Evolutionary conservation across 164 flowering plant genomes (phyloP).

Genomic region (Piper longum): DNA sequence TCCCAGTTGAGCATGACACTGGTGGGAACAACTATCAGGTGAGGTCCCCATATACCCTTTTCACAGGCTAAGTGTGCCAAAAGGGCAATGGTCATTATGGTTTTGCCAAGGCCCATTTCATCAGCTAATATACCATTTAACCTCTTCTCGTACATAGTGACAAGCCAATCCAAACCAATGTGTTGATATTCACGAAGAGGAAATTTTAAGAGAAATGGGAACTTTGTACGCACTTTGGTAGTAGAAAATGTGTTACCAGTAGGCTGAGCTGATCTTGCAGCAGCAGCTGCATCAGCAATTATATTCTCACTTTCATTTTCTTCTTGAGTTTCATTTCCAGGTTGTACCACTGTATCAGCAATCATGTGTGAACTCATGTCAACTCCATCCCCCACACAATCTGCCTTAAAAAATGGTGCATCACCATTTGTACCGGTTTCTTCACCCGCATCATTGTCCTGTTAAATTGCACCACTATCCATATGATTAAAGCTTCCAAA

Average conservation of each 20-base stretch:
- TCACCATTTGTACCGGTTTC: neutral
- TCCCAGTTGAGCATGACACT: slow-evolving; percentile 99
- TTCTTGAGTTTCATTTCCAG: slow-evolving; percentile 22
- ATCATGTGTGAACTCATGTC: slow-evolving; percentile 13
- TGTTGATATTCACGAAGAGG: slow-evolving; percentile 98
- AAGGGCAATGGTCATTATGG: slow-evolving; percentile 94
- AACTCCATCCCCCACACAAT: slow-evolving; percentile 17
- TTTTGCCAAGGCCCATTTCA: slow-evolving; percentile 99
- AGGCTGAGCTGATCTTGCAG: slow-evolving; percentile 97
- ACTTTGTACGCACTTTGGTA: slow-evolving; percentile 87
- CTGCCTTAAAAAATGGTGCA: neutral
- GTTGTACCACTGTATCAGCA: slow-evolving; percentile 20
- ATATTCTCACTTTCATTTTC: slow-evolving; percentile 48
- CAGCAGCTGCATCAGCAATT: slow-evolving; percentile 99
- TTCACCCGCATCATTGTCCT: neutral
- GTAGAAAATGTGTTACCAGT: slow-evolving; percentile 96
- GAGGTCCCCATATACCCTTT: slow-evolving; percentile 99
- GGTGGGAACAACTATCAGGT: slow-evolving; percentile 96
- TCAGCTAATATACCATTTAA: slow-evolving; percentile 97
- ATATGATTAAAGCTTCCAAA: neutral
- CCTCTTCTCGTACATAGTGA: slow-evolving; percentile 95
- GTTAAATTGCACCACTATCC: neutral
- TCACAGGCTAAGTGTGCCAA: slow-evolving; percentile 98
- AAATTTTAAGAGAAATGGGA: slow-evolving; percentile 84
- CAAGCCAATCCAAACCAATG: slow-evolving; percentile 99